Evolutionary conservation across 2,329 filamentous ascomycete genomes (phyloP), one percentile per base, ranked within the genome.

Genomic region (Fusarium sp.): DNA sequence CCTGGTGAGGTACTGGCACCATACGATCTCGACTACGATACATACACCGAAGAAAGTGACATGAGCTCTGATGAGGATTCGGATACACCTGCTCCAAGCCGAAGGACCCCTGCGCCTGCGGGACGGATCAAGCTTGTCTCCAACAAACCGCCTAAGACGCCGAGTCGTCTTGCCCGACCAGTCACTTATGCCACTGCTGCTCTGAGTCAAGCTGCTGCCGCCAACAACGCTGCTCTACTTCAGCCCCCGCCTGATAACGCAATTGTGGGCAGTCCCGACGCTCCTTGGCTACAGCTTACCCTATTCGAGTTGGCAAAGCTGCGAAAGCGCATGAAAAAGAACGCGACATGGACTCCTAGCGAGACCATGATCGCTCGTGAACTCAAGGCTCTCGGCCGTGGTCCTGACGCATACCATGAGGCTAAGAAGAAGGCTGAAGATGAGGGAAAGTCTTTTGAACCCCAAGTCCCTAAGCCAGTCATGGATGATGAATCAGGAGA

Each of bases 301-400:
- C 79, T 82, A 13, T 89, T 85, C 61, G 88, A 90, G 72, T 79
- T 90, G 42, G 87, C 87, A 1, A 84, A 87, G 62, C 81, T 95
- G 7, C 82, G 91, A 58, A 95, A 95, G 77, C 84, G 90, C 15
- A 95, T 95, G 91, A 95, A 95, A 83, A 95, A 95, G 81, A 95
- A 95, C 71, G 90, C 91, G 0, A 88, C 91, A 5, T 95, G 91
- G 91, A 88, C 86, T 3, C 91, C 91, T 0, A 93, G 90, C 62
- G 90, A 92, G 68, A 93, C 91, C 0, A 95, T 95, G 91, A 91
- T 94, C 63, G 86, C 90, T 13, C 83, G 91, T 28, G 91, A 94
- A 75, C 83, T 95, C 1, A 90, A 90, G 73, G 81, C 81, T 19
- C 82, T 92, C 15, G 88, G 88, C 1, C 87, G 91, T 40, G 88